Evolutionary conservation across 805 yeast species (phyloP).

Genomic region (Tetrapisispora namnaoensis): DNA sequence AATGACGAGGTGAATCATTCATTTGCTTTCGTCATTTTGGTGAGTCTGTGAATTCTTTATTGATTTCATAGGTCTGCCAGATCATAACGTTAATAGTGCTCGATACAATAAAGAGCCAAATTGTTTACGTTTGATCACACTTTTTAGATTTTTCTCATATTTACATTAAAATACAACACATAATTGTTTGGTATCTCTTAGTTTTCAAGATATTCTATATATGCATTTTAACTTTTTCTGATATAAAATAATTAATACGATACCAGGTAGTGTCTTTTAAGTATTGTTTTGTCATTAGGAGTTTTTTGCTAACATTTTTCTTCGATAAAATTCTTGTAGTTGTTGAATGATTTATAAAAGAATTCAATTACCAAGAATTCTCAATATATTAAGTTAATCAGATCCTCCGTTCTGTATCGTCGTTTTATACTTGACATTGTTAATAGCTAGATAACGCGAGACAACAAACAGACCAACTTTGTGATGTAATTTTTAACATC

Average conservation of each 20-base stretch:
- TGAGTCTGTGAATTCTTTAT: background rate
- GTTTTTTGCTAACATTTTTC: no score
- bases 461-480: no score
- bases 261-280: background rate
- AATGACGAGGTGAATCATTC: background rate
- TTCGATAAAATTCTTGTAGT: background rate
- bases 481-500: no score
- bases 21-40: background rate
- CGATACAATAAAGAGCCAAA: conserved; percentile 12
- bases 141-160: conserved; percentile 35
- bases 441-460: no score
- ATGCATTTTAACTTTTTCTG: background rate
- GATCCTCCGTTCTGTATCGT: no score
- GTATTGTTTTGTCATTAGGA: background rate
- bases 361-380: no score
- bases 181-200: background rate
- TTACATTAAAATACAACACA: background rate
- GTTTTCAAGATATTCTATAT: background rate
- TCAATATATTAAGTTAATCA: no score
- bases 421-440: no score
- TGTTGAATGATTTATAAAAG: background rate
- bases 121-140: conserved; percentile 52
- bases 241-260: background rate
- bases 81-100: conserved; percentile 14
- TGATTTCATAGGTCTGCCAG: background rate